Evolutionary conservation across 1,139 yeast species (phyloP), one percentile per base, ranked within the genome.

Genomic region (Diutina mesorugosa): DNA sequence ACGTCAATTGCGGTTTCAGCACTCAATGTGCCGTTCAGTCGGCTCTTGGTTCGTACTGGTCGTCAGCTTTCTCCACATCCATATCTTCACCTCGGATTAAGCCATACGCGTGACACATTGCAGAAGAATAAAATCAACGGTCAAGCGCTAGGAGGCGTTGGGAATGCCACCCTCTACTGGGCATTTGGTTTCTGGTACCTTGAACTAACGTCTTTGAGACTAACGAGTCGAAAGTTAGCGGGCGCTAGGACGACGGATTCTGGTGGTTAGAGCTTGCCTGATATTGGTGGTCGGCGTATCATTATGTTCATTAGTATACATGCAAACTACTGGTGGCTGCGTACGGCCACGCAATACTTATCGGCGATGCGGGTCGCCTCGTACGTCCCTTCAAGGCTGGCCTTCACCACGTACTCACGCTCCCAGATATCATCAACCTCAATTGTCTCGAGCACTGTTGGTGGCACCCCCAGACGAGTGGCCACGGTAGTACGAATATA

Each of bases 31-130:
- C 0, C 76, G 86, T n/a, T 98, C 93, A 65, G 77, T 93, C 9
- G 99, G 99, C 0, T 79, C 91, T 3, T 98, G 99, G 0, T 83
- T 97, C 0, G 99, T 98, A 0, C 77, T 93, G 5, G 87, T 91
- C 0, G 78, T 95, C 0, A 78, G 96, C 0, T 93, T 93, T 66
- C 63, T 90, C 12, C 80, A 80, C 60, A 72, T 77, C 56, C 66
- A 80, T 60, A 73, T 87, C 4, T 60, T 83, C 2, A 81, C 77
- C 1, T 58, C 69, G 7, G 81, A 84, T 0, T 60, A 85, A 0
- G 80, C 74, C 60, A 59, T 90, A 28, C 46, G 10, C 18, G 71
- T 8, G 66, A 70, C 2, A 87, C 96, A 0, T 78, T 80, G 41
- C 56, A 59, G 4, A 67, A 71, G 48, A 87, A 87, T 62, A 67